Conservation (phyloP, 108 stramenopile species). For the Nitzschia putrida region DNA sequence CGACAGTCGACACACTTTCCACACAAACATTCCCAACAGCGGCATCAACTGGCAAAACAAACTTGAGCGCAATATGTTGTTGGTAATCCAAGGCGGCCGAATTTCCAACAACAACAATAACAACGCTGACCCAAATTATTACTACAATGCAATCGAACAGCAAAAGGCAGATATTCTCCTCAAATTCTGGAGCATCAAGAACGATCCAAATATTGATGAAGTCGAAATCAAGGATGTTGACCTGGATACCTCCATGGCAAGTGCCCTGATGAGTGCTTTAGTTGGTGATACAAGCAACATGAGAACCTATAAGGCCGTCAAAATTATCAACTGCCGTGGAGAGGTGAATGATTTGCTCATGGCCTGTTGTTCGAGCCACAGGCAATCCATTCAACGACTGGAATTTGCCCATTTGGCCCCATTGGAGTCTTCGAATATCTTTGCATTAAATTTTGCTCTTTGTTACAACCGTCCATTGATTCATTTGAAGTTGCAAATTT, state of each 20-base stretch:
- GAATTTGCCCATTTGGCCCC: neutral
- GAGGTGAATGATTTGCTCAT: slow-evolving; percentile 16
- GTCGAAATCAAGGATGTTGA: slow-evolving; percentile 19
- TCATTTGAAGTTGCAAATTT: slow-evolving; percentile 1
- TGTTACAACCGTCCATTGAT: slow-evolving; percentile 16
- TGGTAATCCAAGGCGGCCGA: no score
- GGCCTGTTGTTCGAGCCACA: slow-evolving; percentile 7
- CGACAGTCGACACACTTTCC: no score
- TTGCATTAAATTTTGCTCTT: slow-evolving; percentile 23
- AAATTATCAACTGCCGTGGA: slow-evolving; percentile 14
- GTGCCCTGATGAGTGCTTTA: slow-evolving; percentile 3
- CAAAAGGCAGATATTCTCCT: neutral
- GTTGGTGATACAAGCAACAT: neutral
- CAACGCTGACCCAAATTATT: neutral
- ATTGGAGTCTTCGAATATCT: neutral
- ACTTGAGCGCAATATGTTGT: no score
- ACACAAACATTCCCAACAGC: no score
- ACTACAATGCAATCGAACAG: neutral
- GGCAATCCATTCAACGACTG: neutral
- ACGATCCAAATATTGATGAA: slow-evolving; percentile 1
- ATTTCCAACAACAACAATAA: no score
- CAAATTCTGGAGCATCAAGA: slow-evolving; percentile 9
- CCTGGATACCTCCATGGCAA: slow-evolving; percentile 1
- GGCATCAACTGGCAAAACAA: no score
- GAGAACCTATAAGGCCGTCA: slow-evolving; percentile 1